phyloP scores from a whole-genome alignment of 495 filamentous ascomycete genomes.

The Tuber calosporum region DNA sequence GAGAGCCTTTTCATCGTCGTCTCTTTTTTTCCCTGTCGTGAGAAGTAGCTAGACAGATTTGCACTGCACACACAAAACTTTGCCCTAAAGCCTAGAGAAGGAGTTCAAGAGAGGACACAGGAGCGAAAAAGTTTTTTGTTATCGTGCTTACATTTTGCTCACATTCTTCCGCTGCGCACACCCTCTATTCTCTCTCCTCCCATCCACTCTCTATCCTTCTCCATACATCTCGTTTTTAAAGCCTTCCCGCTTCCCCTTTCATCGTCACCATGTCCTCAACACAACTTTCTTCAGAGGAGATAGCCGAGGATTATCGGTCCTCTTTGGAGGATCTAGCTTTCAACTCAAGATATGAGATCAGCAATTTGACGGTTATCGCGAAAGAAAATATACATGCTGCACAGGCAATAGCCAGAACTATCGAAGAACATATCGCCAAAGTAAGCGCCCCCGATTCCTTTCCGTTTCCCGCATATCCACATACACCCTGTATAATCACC shows the following conservation, averaged over 20 bases:
- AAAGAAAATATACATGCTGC: constrained; percentile 94
- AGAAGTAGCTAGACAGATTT: constrained; percentile 4
- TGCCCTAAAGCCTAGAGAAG: constrained; percentile 3
- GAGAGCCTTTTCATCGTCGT: background rate
- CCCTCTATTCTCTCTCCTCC: background rate
- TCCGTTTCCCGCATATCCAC: constrained; percentile 10
- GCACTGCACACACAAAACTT: background rate
- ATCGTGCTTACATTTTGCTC: background rate
- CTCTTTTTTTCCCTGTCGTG: constrained; percentile 1
- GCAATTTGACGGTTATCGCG: constrained; percentile 89
- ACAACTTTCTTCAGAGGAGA: constrained; percentile 60
- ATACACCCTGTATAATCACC: background rate
- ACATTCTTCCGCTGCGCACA: background rate
- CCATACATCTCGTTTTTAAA: background rate
- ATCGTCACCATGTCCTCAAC: constrained; percentile 30
- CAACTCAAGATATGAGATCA: constrained; percentile 88
- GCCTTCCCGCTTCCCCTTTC: background rate
- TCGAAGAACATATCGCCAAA: constrained; percentile 86
- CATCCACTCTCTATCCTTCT: background rate
- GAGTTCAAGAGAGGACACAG: background rate
- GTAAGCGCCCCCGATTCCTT: constrained; percentile 54
- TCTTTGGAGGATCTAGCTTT: constrained; percentile 83
- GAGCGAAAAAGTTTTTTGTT: background rate
- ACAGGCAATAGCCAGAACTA: constrained; percentile 74
- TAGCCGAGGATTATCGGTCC: constrained; percentile 88